Percentiles rank a stretch among this genome's conserved stretches.
phyloP scores from a whole-genome alignment of 2,329 filamentous ascomycete species.

The Xylaria sp. region DNA sequence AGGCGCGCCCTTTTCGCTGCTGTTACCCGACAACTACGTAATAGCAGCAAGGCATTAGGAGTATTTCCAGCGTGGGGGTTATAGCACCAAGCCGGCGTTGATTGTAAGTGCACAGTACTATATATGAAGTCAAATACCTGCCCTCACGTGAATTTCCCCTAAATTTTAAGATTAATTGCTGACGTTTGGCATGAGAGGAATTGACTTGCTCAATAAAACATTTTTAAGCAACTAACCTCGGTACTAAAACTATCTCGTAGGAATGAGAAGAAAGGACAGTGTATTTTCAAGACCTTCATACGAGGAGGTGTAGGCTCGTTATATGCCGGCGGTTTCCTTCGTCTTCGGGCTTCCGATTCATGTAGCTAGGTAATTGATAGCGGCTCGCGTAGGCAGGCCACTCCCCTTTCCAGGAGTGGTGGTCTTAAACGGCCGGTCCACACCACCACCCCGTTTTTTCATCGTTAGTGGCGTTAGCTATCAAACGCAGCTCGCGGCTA shows the following conservation, averaged over 20 bases:
- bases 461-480: conserved; percentile 26
- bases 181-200: background rate
- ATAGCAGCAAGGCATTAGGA: background rate
- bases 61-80: background rate
- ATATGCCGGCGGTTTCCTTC: background rate
- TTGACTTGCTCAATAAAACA: background rate
- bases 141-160: background rate
- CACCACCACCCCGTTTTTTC: conserved; percentile 17
- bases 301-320: background rate
- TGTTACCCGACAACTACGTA: background rate
- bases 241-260: background rate
- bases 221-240: background rate
- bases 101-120: background rate
- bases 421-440: conserved; percentile 13
- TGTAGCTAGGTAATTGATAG: conserved; percentile 7
- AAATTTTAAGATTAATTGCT: background rate
- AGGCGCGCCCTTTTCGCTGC: background rate
- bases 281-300: background rate
- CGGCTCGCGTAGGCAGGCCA: conserved; percentile 8
- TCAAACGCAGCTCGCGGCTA: conserved; percentile 16
- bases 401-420: background rate
- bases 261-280: background rate
- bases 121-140: too few relatives aligned
- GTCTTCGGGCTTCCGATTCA: background rate
- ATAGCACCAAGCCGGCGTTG: background rate